A percentile compares a stretch with the other conserved stretches of the same genome.
Conservation (phyloP, 163 green algal genomes). For the Chloroidium sp. region DNA sequence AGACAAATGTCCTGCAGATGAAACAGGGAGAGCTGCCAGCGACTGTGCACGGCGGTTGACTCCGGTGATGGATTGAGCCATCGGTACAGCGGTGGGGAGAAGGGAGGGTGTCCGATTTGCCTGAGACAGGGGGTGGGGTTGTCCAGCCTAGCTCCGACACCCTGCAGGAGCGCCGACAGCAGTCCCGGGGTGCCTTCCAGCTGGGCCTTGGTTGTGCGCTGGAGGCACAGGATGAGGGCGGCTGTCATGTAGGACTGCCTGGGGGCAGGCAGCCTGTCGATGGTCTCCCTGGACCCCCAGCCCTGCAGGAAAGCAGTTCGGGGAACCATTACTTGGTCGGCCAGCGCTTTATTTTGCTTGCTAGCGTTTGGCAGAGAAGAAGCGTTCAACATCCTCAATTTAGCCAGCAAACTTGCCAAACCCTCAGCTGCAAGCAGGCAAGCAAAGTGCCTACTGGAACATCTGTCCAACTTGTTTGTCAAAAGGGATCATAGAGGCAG, state of each 20-base stretch:
- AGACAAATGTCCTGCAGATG: no score
- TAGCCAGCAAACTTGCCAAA: no score
- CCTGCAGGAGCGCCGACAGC: conserved; percentile 34
- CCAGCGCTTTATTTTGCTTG: not conserved
- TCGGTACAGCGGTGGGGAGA: no score
- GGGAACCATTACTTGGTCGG: not conserved
- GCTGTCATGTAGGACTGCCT: conserved; percentile 36
- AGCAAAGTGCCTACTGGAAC: no score
- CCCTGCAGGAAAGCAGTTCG: conserved; percentile 7
- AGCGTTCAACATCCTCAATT: no score
- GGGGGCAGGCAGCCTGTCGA: conserved; percentile 19
- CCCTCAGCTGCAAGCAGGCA: no score
- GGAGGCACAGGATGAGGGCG: conserved; percentile 21
- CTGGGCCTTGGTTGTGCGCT: not conserved
- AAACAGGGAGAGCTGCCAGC: no score
- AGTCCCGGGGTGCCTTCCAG: conserved; percentile 34
- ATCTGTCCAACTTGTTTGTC: no score
- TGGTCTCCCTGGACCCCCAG: conserved; percentile 22
- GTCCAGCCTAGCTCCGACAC: conserved; percentile 49
- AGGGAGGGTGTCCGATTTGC: not conserved
- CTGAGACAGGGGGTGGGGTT: conserved; percentile 34
- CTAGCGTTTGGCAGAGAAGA: no score
- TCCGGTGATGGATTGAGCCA: no score
- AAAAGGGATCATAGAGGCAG: not conserved
- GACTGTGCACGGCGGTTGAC: no score